These are phyloP conservation scores for Sutorius australiensis DNA, from an alignment of 768 basidiomycete species.

Conservation along the genomic window DNA sequence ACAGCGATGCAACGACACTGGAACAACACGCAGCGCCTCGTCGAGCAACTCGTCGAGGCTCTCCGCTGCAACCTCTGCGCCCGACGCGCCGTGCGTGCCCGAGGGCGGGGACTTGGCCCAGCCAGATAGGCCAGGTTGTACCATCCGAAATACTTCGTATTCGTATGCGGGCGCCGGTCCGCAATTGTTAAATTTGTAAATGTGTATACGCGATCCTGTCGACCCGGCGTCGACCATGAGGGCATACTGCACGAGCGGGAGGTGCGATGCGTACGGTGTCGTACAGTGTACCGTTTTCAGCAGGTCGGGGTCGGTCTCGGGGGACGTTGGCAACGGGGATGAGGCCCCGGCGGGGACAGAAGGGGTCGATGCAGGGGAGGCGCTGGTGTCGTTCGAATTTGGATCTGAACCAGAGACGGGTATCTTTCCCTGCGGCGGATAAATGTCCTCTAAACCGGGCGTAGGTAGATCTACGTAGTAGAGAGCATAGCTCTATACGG, in stretches of 20 bases:
- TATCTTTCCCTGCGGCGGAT: constrained; percentile 19
- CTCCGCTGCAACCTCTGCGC: constrained; percentile 57
- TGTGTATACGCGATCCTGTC: constrained; percentile 94
- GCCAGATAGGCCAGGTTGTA: constrained; percentile 72
- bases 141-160: constrained; percentile 88
- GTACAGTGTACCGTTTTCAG: constrained; percentile 71
- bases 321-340: constrained; percentile 44
- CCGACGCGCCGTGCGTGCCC: no score
- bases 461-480: constrained; percentile 9
- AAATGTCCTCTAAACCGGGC: constrained; percentile 22
- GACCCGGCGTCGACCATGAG: constrained; percentile 99
- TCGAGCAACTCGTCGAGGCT: constrained; percentile 78
- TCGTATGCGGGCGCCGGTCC: constrained; percentile 71
- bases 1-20: constrained; percentile 54
- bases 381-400: no score
- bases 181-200: constrained; percentile 98
- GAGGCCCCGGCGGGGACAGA: constrained; percentile 1
- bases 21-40: constrained; percentile 77
- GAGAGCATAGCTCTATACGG: background rate
- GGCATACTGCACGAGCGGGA: constrained; percentile 81
- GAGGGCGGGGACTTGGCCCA: constrained; percentile 50
- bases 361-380: background rate
- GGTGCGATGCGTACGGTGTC: constrained; percentile 42
- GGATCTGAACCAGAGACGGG: background rate
- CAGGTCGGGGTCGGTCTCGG: constrained; percentile 72